Conservation (phyloP, 345 rosid genomes). For the Dipteronia dyeriana region DNA sequence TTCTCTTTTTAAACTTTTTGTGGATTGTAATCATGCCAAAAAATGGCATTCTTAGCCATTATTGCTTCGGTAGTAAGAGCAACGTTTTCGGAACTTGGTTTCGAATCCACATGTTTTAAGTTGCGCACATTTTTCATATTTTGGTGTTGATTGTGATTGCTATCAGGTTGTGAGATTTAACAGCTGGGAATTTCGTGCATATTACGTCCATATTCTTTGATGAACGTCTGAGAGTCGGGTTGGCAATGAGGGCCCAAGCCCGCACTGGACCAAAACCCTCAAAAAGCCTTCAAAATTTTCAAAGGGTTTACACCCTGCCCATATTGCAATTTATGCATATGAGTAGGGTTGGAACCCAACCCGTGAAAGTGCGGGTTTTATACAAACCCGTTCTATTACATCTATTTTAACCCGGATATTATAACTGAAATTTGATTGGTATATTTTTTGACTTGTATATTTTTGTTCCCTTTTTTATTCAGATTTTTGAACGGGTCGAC, state of each 20-base stretch:
- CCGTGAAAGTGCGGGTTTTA: no score
- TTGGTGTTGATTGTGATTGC: conserved; percentile 10
- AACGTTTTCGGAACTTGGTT: conserved; percentile 40
- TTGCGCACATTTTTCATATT: conserved; percentile 21
- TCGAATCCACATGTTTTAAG: conserved; percentile 27
- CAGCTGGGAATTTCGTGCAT: conserved; percentile 27
- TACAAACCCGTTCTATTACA: no score
- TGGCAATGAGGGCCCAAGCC: no score
- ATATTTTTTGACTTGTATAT: no score
- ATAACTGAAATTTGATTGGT: no score
- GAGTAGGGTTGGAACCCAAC: neutral
- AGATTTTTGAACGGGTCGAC: no score
- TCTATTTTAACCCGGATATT: no score
- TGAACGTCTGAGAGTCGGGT: conserved; percentile 22
- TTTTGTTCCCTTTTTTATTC: no score
- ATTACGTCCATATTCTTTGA: conserved; percentile 62
- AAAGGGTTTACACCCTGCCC: no score
- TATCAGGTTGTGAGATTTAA: conserved; percentile 14
- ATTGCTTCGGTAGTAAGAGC: conserved; percentile 48
- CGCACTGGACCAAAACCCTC: no score
- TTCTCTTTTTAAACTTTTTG: neutral
- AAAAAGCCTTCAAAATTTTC: no score
- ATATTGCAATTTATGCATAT: neutral
- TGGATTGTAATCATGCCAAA: conserved; percentile 35
- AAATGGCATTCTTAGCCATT: conserved; percentile 47